Conservation (phyloP, 257 asterid genomes). For the Solanum commersonii region DNA sequence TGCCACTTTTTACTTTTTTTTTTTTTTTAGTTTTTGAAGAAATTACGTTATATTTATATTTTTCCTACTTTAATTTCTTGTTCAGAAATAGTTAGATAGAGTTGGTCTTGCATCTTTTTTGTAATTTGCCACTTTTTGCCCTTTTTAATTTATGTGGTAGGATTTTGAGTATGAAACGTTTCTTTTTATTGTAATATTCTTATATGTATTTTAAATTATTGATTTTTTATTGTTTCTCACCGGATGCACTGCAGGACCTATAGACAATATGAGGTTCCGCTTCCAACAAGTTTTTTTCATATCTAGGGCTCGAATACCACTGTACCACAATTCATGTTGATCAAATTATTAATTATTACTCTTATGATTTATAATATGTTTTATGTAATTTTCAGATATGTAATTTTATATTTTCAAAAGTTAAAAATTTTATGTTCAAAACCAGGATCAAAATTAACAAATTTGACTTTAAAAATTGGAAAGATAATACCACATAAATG, state of each 20-base stretch:
- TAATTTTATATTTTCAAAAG: background rate
- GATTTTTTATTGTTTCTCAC: no score
- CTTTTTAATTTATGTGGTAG: background rate
- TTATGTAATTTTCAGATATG: background rate
- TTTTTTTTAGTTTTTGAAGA: background rate
- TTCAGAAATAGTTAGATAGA: background rate
- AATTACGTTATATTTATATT: background rate
- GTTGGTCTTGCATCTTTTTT: background rate
- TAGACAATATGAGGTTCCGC: no score
- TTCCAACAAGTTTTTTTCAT: no score
- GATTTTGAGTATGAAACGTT: no score
- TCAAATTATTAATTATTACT: background rate
- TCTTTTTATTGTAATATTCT: no score
- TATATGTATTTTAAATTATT: no score
- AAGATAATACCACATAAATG: background rate
- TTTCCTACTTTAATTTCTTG: background rate
- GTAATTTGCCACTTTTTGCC: background rate
- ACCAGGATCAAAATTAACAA: no score
- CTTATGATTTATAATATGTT: background rate
- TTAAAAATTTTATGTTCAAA: background rate
- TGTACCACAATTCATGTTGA: no score
- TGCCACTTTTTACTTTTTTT: background rate
- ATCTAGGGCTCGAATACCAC: no score
- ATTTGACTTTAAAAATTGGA: background rate
- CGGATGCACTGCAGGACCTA: no score